Evolutionary conservation across 2,329 filamentous ascomycete species (phyloP).

Genomic region (Venturia pyrina): DNA sequence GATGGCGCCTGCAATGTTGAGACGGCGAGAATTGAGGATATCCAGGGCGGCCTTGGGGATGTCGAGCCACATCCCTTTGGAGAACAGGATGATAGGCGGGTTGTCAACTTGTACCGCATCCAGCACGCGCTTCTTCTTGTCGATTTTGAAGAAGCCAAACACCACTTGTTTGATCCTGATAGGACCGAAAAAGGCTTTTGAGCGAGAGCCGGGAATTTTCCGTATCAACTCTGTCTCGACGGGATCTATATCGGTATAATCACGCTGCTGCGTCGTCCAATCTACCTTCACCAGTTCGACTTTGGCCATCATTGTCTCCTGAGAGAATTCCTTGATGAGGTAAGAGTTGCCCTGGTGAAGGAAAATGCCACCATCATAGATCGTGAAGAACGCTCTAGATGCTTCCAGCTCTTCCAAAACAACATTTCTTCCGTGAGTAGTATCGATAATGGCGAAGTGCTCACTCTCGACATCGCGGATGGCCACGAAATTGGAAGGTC

Average conservation of each 20-base stretch:
- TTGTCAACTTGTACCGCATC: slow-evolving; percentile 92
- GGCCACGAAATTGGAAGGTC: slow-evolving; percentile 71
- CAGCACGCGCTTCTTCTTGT: slow-evolving; percentile 71
- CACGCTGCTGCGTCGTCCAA: slow-evolving; percentile 88
- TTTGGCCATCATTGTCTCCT: slow-evolving; percentile 70
- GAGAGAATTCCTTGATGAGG: slow-evolving; percentile 78
- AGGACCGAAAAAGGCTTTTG: slow-evolving; percentile 70
- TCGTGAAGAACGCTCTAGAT: slow-evolving; percentile 85
- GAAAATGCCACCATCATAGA: slow-evolving; percentile 96
- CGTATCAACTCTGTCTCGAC: slow-evolving; percentile 84
- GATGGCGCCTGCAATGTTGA: slow-evolving; percentile 82
- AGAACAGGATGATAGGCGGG: slow-evolving; percentile 73
- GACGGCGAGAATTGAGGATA: slow-evolving; percentile 59
- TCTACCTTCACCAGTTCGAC: slow-evolving; percentile 86
- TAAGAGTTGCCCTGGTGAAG: slow-evolving; percentile 93
- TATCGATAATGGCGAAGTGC: slow-evolving; percentile 91
- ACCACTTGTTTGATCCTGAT: slow-evolving; percentile 83
- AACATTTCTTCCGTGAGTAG: slow-evolving; percentile 68
- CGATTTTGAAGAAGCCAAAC: slow-evolving; percentile 97
- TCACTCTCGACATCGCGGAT: slow-evolving; percentile 85
- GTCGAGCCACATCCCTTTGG: slow-evolving; percentile 93
- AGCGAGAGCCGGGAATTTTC: slow-evolving; percentile 52
- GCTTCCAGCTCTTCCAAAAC: slow-evolving; percentile 95
- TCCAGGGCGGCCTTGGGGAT: slow-evolving; percentile 70
- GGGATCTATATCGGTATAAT: slow-evolving; percentile 90